Evolutionary conservation across 768 basidiomycete genomes (phyloP), one percentile per base, ranked within the genome.

Genomic region (Mycena floridula): DNA sequence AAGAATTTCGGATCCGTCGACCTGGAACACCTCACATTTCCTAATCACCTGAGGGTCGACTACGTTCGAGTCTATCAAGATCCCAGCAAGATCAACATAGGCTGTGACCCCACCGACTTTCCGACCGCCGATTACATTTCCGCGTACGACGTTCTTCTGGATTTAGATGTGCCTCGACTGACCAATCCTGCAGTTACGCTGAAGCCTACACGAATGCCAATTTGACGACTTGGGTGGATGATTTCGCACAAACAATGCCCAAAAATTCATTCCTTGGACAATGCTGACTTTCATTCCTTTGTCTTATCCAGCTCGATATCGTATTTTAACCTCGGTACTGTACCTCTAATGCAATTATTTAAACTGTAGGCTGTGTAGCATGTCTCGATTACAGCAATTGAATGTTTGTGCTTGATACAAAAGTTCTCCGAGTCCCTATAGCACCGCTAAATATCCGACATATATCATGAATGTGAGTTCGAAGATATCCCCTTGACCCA

Each of bases 101-200:
- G 88, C 12, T 91, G 88, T 51, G 70, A 81, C 53, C 88, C 88
- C 3, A 61, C 65, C 20, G 65, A 69, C 35, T 79, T 75, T 55
- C 88, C 89, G 1, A 91, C 88, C 1, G 67, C 69, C n/a, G 61
- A 67, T 4, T 92, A 92, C 57, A 91, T 90, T 49, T 67, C 79
- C 25, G 59, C 63, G 77, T n/a, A n/a, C n/a, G n/a, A n/a, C n/a
- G n/a, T n/a, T n/a, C n/a, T n/a, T n/a, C n/a, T n/a, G n/a, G n/a
- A n/a, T n/a, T n/a, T n/a, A n/a, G n/a, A n/a, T n/a, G n/a, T n/a
- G n/a, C n/a, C n/a, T n/a, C n/a, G n/a, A n/a, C n/a, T n/a, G n/a
- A n/a, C n/a, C n/a, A n/a, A n/a, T n/a, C n/a, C n/a, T n/a, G n/a
- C n/a, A n/a, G n/a, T n/a, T 82, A 59, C 55, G 52, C 62, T 18